phyloP scores from a whole-genome alignment of 441 rosid species.

The Gossypium davidsonii region DNA sequence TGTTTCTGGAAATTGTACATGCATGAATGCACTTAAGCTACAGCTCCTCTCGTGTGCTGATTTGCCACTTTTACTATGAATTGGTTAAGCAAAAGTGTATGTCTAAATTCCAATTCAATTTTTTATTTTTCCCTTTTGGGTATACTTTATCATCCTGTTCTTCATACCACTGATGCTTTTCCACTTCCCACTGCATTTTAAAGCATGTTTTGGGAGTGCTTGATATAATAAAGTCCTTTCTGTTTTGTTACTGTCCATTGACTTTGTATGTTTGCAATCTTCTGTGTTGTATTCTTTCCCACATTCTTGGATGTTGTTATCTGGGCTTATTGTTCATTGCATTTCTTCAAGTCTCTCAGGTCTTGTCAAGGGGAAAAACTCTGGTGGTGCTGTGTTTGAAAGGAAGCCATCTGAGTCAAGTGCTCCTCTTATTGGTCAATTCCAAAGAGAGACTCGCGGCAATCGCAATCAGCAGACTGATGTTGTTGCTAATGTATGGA shows the following conservation, averaged over 20 bases:
- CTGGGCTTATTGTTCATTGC: slow-evolving; percentile 55
- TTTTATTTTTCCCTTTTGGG: background rate
- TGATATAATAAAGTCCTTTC: background rate
- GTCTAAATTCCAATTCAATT: background rate
- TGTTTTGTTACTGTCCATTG: background rate
- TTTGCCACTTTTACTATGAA: background rate
- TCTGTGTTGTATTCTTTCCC: background rate
- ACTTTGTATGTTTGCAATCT: background rate
- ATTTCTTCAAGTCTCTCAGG: slow-evolving; percentile 72
- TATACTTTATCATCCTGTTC: background rate
- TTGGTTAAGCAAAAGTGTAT: background rate
- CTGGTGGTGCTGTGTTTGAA: slow-evolving; percentile 38
- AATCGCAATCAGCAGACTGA: slow-evolving; percentile 36
- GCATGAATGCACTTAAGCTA: background rate
- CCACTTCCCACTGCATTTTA: background rate
- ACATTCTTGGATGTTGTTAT: slow-evolving; percentile 9
- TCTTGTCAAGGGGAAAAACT: slow-evolving; percentile 43
- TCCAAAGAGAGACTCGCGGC: slow-evolving; percentile 36
- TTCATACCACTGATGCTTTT: background rate
- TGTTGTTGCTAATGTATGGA: slow-evolving; percentile 42
- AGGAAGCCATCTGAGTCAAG: slow-evolving; percentile 37
- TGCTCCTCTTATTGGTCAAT: slow-evolving; percentile 32
- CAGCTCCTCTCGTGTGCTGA: background rate
- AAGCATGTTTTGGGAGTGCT: background rate
- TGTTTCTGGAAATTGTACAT: background rate